phyloP scores from a whole-genome alignment of 768 basidiomycete species.

The Mrakia hoshinonis region DNA sequence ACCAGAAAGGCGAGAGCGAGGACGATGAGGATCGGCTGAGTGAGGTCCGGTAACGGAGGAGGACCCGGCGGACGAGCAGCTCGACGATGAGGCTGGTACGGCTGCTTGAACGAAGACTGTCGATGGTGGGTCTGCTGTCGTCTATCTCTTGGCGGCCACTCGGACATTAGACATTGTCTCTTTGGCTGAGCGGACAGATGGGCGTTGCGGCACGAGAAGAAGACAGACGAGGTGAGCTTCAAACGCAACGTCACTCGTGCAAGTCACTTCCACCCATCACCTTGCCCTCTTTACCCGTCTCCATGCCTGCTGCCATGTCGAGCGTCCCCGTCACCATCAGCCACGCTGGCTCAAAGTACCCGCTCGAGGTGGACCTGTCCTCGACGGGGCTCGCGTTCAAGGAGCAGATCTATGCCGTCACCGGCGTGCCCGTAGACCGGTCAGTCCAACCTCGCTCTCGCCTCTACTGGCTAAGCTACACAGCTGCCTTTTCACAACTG shows the following conservation, averaged over 20 bases:
- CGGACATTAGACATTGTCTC: no score
- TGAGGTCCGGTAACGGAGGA: constrained; percentile 3
- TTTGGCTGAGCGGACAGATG: no score
- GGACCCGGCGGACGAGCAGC: background rate
- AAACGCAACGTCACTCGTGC: no score
- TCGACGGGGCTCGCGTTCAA: constrained; percentile 68
- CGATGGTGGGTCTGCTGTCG: background rate
- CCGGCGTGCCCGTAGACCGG: constrained; percentile 55
- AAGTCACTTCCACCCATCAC: background rate
- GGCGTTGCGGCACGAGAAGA: no score
- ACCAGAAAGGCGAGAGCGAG: constrained; percentile 8
- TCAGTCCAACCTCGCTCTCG: background rate
- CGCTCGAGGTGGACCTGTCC: constrained; percentile 64
- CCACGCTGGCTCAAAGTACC: constrained; percentile 72
- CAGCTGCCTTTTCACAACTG: no score
- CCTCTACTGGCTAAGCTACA: no score
- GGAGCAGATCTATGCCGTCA: constrained; percentile 65
- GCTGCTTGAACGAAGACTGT: background rate
- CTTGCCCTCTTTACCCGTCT: background rate
- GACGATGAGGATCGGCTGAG: background rate
- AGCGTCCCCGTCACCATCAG: constrained; percentile 62
- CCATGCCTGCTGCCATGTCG: background rate
- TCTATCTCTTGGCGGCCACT: no score
- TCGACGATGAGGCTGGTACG: background rate
- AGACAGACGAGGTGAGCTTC: no score